These are phyloP conservation scores for Spergularia azorica DNA, from an alignment of 179 eudicot genomes.

Conservation along the genomic window DNA sequence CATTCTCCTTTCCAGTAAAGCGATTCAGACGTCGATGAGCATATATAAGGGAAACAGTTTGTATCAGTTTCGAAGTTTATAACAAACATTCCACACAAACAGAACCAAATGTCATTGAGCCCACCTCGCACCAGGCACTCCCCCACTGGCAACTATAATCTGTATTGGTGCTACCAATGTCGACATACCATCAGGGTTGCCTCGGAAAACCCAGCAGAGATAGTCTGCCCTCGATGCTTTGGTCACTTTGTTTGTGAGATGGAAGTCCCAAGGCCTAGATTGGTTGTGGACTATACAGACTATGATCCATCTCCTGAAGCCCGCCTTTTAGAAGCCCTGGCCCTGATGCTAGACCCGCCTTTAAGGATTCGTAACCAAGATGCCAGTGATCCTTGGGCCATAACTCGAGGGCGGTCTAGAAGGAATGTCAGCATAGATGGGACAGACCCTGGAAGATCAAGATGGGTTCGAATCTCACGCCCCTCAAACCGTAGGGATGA, in stretches of 20 bases:
- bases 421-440: conserved; percentile 18
- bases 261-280: conserved; percentile 36
- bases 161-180: conserved; percentile 75
- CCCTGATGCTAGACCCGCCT: conserved; percentile 54
- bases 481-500: conserved; percentile 32
- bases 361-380: conserved; percentile 22
- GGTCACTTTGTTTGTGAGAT: conserved; percentile 60
- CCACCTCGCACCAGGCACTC: conserved; percentile 30
- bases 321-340: conserved; percentile 59
- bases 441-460: neutral
- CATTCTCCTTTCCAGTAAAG: conserved; percentile 15
- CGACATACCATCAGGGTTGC: conserved; percentile 48
- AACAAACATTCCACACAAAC: neutral
- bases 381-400: conserved; percentile 20
- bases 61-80: neutral
- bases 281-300: conserved; percentile 38
- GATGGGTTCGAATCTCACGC: conserved; percentile 33
- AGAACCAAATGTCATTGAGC: conserved; percentile 36
- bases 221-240: conserved; percentile 56
- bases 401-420: conserved; percentile 22
- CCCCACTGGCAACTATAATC: conserved; percentile 33
- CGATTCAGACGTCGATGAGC: neutral
- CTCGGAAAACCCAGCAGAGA: conserved; percentile 34
- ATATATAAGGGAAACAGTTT: neutral
- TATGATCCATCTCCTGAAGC: conserved; percentile 56